Evolutionary conservation across 257 asterid species (phyloP).

Genomic region (Penstemon eatonii): DNA sequence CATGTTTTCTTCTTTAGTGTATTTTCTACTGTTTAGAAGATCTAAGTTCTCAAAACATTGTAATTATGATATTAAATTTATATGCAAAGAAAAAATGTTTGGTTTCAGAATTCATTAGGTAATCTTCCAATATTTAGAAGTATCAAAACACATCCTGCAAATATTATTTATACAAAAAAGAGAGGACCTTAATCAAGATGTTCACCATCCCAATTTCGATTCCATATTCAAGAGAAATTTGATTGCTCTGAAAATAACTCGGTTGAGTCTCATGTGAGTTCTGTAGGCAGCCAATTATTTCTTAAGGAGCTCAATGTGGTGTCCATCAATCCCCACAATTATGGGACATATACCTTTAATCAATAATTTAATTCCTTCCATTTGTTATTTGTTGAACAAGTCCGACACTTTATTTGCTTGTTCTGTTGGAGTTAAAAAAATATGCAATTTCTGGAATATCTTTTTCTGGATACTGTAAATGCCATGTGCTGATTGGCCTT

Average conservation of each 20-base stretch:
- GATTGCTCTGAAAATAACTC: background rate
- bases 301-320: background rate
- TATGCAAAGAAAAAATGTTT: no score
- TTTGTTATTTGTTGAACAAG: background rate
- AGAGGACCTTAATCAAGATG: background rate
- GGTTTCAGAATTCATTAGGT: background rate
- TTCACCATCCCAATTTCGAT: background rate
- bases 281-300: background rate
- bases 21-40: background rate
- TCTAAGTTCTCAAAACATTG: background rate
- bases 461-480: constrained; percentile 2
- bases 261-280: background rate
- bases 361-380: background rate
- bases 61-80: background rate
- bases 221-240: background rate
- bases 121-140: background rate
- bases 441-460: background rate
- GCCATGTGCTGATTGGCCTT: background rate
- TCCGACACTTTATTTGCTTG: constrained; percentile 14
- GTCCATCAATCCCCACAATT: background rate
- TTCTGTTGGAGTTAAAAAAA: background rate
- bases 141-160: background rate
- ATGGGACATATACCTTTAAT: background rate
- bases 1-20: background rate
- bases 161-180: background rate